phyloP scores from a whole-genome alignment of 139 green algal genomes.

The Pycnococcus provasolii region DNA sequence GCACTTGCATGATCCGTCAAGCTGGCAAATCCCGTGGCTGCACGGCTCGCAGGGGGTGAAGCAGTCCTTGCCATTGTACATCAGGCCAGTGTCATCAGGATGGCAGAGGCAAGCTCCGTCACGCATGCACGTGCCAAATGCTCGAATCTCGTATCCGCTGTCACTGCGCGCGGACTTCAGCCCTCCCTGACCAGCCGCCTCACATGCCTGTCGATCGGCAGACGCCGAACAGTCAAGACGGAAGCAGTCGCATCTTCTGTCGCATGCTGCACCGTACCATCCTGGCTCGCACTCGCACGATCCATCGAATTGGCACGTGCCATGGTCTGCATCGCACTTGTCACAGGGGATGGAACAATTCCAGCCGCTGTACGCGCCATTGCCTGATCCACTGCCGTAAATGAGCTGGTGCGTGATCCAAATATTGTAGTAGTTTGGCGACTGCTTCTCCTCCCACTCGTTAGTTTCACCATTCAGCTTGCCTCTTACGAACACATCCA shows the following conservation, averaged over 20 bases:
- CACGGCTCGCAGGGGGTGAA: slow-evolving; percentile 20
- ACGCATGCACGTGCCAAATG: slow-evolving; percentile 8
- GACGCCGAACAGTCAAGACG: too few species aligned
- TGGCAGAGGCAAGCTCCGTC: slow-evolving; percentile 10
- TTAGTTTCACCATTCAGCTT: background rate
- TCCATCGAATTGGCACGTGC: slow-evolving; percentile 22
- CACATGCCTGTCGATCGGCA: too few species aligned
- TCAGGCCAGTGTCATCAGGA: background rate
- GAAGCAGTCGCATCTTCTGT: slow-evolving; percentile 19
- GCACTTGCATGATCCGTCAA: slow-evolving; percentile 10
- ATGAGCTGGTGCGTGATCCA: slow-evolving; percentile 25
- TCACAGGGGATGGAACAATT: slow-evolving; percentile 7
- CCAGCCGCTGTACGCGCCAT: slow-evolving; percentile 13
- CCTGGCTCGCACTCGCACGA: slow-evolving; percentile 17
- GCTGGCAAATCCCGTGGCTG: slow-evolving; percentile 9
- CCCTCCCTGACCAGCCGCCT: too few species aligned
- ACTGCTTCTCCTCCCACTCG: background rate
- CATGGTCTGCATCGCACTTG: slow-evolving; percentile 12
- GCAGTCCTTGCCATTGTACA: slow-evolving; percentile 13
- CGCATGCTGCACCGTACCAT: slow-evolving; percentile 17
- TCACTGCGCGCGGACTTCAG: background rate
- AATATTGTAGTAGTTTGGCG: slow-evolving; percentile 10
- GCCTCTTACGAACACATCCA: slow-evolving; percentile 5
- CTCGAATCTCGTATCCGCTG: background rate
- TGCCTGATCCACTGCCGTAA: slow-evolving; percentile 8